Conservation (phyloP, 768 basidiomycete genomes). For the Mrakia frigida region DNA sequence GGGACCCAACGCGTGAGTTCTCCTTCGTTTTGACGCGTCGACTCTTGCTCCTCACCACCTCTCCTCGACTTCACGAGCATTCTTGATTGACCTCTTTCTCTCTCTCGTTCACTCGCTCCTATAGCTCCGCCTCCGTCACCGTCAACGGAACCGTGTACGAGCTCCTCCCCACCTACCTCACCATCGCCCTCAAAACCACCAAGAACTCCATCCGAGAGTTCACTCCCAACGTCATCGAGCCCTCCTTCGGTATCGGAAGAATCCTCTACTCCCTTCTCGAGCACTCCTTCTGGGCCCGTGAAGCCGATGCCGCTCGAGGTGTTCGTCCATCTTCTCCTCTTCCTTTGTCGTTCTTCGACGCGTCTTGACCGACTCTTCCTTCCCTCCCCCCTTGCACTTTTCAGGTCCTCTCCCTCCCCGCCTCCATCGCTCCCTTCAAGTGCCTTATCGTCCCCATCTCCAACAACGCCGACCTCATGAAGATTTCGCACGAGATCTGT, state of each 20-base stretch:
- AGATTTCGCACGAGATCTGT: conserved; percentile 85
- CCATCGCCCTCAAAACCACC: conserved; percentile 74
- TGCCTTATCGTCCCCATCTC: conserved; percentile 93
- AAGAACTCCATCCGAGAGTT: conserved; percentile 91
- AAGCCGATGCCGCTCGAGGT: conserved; percentile 81
- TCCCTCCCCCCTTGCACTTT: not conserved
- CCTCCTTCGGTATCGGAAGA: conserved; percentile 94
- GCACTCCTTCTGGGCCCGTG: conserved; percentile 92
- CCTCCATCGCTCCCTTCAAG: conserved; percentile 89
- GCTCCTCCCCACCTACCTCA: conserved; percentile 66
- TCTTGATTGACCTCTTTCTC: not conserved
- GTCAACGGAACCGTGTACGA: conserved; percentile 63
- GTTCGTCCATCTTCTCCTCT: conserved; percentile 50
- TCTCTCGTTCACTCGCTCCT: not conserved
- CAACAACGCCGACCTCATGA: conserved; percentile 73
- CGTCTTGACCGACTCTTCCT: no score
- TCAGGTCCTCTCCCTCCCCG: conserved; percentile 83
- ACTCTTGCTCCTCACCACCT: not conserved
- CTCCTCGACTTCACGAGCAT: not conserved
- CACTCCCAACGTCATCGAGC: conserved; percentile 96
- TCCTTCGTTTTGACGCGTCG: no score
- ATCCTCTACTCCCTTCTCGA: conserved; percentile 91
- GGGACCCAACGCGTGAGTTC: conserved; percentile 11
- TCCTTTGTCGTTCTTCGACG: not conserved
- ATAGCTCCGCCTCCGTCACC: conserved; percentile 49